Base-by-base conservation (phyloP, 2,329 filamentous ascomycete genomes). In the Apiospora pterosperma region DNA sequence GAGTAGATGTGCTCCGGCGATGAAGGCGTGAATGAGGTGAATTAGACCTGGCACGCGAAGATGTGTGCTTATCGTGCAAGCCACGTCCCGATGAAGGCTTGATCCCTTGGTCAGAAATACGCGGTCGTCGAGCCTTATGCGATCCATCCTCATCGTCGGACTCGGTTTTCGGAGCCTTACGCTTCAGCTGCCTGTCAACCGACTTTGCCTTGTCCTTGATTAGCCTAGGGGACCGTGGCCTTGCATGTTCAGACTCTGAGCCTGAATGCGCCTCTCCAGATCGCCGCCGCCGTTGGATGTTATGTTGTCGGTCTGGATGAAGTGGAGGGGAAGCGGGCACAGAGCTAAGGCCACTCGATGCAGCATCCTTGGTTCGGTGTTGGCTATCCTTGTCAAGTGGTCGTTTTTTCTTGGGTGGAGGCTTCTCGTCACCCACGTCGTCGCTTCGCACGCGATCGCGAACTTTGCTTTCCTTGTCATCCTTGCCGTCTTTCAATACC, bases 1-100 rank as follows among this genome's bases (percentile, higher is more conserved):
- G 77, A 4, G 85, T 89, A 2, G 90, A 92, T 34, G 82, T 78
- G 69, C 88, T 90, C 65, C 89, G 84, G 62, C 88, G 84, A 73
- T 92, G 89, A 34, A 77, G 74, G 69, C 84, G 83, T 60, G 80
- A 74, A 59, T 82, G 85, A 12, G 89, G 89, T 21, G 90, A 92
- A 23, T 81, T 77, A 11, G 90, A 92, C 67, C 84, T 76, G 63
- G 80, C 77, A 58, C 75, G 75, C 23, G 75, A 65, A 21, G 69
- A 62, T 16, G 73, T 64, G 66, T 77, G 81, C 38, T 67, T 65
- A 14, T 76, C 73, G 41, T 69, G 68, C 42, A 64, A 67, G 19
- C 61, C 62, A 69, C 66, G 77, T 69, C 67, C 64, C 73, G 69
- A 70, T 66, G 63, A 73, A 69, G 67, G 65, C 62, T 82, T 79